Evolutionary conservation across 2,329 filamentous ascomycete species (phyloP), one percentile per base, ranked within the genome.

Genomic region (Sporothrix globosa): DNA sequence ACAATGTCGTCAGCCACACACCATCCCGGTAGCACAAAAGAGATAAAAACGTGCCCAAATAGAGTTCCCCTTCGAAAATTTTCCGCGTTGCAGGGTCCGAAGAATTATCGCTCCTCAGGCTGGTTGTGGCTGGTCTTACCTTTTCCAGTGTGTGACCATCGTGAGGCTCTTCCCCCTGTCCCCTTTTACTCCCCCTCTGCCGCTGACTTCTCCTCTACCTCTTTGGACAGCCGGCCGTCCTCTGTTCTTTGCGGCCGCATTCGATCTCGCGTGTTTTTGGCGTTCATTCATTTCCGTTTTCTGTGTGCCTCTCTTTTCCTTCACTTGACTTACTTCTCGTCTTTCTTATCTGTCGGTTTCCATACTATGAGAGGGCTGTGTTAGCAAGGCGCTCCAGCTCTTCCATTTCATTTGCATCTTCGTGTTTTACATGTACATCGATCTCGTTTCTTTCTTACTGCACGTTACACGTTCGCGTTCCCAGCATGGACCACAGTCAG

Each of bases 141-240:
- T 19, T 50, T 50, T 17, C 0, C 17, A 2, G 17, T 3, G 48
- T 50, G 54, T 41, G 19, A 46, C 10, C 13, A 61, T 61, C 58
- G 58, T 63, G 58, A 63, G 39, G 11, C 58, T 52, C 27, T 14
- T 34, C 34, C 46, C 27, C 7, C 2, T 11, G 19, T 41, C 44
- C 27, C 24, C 61, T n/a, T 41, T n/a, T 44, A 6, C 3, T 4
- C 41, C 11, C 41, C 7, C 44, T 50, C 21, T 50, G 13, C 60
- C 17, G 21, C n/a, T 48, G 21, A 2, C 24, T 39, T 60, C 61
- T 10, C 9, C 27, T 63, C 39, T 17, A 24, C 39, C 58, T 63
- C 58, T 63, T 63, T 63, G 58, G 21, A 11, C 58, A 39, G n/a
- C 39, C n/a, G 56, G 17, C 34, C n/a, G 56, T 60, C 39, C 34